phyloP scores from a whole-genome alignment of 2,329 filamentous ascomycete genomes.

The Ilyonectria robusta region DNA sequence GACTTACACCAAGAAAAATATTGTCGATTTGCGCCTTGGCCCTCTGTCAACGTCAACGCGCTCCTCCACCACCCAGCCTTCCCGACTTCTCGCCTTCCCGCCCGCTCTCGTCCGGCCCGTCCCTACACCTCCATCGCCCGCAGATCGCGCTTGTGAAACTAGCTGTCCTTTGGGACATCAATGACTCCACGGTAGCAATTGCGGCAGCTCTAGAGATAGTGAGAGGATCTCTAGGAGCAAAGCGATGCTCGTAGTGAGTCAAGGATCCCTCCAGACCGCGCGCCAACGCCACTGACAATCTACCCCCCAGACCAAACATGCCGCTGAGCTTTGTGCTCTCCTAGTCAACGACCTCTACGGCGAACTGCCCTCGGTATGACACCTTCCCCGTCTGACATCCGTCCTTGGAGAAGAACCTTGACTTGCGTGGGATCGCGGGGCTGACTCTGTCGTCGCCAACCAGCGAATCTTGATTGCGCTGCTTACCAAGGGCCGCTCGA shows the following conservation, averaged over 20 bases:
- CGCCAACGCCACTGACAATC: conserved; percentile 43
- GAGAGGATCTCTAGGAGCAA: conserved; percentile 83
- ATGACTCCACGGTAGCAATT: conserved; percentile 78
- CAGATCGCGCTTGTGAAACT: conserved; percentile 23
- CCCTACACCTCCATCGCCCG: conserved; percentile 11
- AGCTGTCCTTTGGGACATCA: conserved; percentile 53
- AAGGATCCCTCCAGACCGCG: conserved; percentile 31
- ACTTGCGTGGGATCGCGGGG: conserved; percentile 39
- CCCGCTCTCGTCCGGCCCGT: conserved; percentile 19
- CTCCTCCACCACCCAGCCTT: conserved; percentile 35
- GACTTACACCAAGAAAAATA: conserved; percentile 49
- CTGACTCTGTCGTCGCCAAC: conserved; percentile 46
- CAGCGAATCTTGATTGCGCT: conserved; percentile 90
- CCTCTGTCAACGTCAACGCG: conserved; percentile 35
- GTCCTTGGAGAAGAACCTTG: conserved; percentile 19
- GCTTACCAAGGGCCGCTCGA: conserved; percentile 83
- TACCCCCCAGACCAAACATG: conserved; percentile 73
- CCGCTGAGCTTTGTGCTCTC: conserved; percentile 90
- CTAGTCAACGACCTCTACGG: conserved; percentile 92
- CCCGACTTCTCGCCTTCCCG: conserved; percentile 20
- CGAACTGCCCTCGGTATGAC: conserved; percentile 88
- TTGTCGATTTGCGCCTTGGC: conserved; percentile 42
- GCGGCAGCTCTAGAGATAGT: conserved; percentile 83
- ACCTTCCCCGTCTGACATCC: conserved; percentile 28
- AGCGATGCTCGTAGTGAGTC: conserved; percentile 69